These are phyloP conservation scores for Trichosporon inkin DNA, from an alignment of 1,284 basidiomycete species.

Conservation along the genomic window DNA sequence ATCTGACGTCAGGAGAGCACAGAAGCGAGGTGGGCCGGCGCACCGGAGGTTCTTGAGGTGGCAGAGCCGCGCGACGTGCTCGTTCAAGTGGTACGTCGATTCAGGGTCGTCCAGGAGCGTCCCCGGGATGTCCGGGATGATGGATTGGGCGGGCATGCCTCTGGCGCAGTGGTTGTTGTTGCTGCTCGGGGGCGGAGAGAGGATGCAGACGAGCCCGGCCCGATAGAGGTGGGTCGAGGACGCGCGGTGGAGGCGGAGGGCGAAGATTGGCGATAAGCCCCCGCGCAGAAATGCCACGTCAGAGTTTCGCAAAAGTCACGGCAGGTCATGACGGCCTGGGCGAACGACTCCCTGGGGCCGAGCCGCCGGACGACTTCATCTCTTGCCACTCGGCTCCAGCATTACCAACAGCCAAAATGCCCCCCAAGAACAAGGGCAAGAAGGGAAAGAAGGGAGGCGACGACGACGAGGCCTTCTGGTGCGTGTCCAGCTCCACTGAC, in stretches of 20 bases:
- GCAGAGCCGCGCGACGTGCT: conserved; percentile 63
- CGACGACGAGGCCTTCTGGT: conserved; percentile 80
- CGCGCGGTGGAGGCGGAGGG: background rate
- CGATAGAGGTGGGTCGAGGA: no score
- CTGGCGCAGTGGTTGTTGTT: background rate
- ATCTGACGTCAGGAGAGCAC: conserved; percentile 54
- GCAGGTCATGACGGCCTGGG: background rate
- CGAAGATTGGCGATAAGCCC: background rate
- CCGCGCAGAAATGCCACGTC: background rate
- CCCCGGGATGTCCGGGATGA: conserved; percentile 49
- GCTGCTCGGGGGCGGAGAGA: no score
- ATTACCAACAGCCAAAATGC: conserved; percentile 55
- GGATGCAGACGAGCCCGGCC: no score
- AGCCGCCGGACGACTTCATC: background rate
- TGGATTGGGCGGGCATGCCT: conserved; percentile 27
- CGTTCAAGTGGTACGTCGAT: conserved; percentile 61
- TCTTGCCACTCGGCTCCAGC: conserved; percentile 15
- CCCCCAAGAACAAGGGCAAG: conserved; percentile 83
- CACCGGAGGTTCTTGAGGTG: conserved; percentile 60
- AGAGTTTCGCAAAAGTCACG: conserved; percentile 6
- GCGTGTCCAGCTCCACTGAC: conserved; percentile 34
- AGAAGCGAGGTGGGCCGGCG: background rate
- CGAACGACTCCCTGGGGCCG: background rate
- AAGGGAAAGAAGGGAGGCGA: conserved; percentile 67
- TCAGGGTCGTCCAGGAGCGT: conserved; percentile 49